phyloP scores from a whole-genome alignment of 768 basidiomycete genomes.

The Amanita molliuscula region DNA sequence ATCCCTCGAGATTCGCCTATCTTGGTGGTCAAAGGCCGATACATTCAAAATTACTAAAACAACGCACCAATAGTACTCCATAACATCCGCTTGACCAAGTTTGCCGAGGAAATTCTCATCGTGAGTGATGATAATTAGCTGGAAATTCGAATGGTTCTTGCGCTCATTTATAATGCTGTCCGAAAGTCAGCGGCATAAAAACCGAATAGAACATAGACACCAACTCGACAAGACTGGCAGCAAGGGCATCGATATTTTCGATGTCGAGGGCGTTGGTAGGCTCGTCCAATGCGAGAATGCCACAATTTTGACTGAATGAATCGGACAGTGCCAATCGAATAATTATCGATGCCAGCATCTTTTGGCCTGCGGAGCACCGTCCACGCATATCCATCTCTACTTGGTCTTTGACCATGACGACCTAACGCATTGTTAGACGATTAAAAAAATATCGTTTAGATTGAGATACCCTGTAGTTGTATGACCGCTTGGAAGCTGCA shows the following conservation, averaged over 20 bases:
- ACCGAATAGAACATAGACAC: slow-evolving; percentile 18
- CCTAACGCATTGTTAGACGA: slow-evolving; percentile 34
- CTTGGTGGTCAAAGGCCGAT: slow-evolving; percentile 1
- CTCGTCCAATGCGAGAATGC: slow-evolving; percentile 94
- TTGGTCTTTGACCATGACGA: slow-evolving; percentile 98
- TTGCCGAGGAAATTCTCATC: slow-evolving; percentile 92
- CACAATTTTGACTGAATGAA: slow-evolving; percentile 96
- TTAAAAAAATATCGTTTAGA: slow-evolving; percentile 5
- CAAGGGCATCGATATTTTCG: slow-evolving; percentile 93
- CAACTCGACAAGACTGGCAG: slow-evolving; percentile 85
- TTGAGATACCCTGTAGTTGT: slow-evolving; percentile 83
- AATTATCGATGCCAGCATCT: slow-evolving; percentile 97
- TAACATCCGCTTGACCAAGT: slow-evolving; percentile 82
- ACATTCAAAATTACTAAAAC: background rate
- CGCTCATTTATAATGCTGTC: slow-evolving; percentile 89
- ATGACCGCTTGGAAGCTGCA: slow-evolving; percentile 80
- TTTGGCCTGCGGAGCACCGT: slow-evolving; percentile 95
- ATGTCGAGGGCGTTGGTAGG: slow-evolving; percentile 95
- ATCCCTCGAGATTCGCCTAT: slow-evolving; percentile 72
- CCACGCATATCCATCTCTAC: slow-evolving; percentile 99
- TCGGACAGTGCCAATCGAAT: slow-evolving; percentile 96
- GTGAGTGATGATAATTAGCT: slow-evolving; percentile 94
- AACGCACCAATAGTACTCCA: slow-evolving; percentile 91
- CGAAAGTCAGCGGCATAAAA: slow-evolving; percentile 7
- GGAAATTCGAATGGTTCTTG: slow-evolving; percentile 84